Percentiles rank a stretch among this genome's conserved stretches.
Evolutionary conservation across 768 basidiomycete genomes (phyloP).

Genomic region (Obba rivulosa): DNA sequence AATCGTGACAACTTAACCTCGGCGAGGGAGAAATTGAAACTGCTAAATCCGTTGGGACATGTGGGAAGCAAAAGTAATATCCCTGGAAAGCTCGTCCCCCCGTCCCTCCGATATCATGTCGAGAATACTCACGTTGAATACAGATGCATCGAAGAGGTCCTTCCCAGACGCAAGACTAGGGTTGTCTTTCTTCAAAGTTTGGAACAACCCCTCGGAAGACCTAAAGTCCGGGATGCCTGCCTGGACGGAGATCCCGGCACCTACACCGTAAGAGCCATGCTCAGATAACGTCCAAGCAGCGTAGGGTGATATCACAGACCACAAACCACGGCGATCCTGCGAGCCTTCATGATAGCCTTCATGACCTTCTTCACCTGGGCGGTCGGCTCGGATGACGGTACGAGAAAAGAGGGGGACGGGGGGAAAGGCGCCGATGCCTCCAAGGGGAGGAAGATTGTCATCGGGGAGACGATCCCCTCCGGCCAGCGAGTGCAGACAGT

Average conservation of each 20-base stretch:
- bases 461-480: constrained; percentile 17
- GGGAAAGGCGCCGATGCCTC: constrained; percentile 42
- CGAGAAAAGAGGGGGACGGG: constrained; percentile 50
- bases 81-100: too few species aligned
- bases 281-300: constrained; percentile 1
- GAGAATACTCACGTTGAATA: constrained; percentile 64
- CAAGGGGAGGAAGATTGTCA: constrained; percentile 66
- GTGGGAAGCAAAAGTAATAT: too few species aligned
- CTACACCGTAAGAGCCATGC: constrained; percentile 30
- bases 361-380: constrained; percentile 49
- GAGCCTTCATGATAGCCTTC: constrained; percentile 71
- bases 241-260: constrained; percentile 84
- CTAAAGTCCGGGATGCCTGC: constrained; percentile 91
- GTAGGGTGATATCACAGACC: constrained; percentile 42
- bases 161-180: constrained; percentile 71
- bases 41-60: too few species aligned
- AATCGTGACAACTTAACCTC: too few species aligned
- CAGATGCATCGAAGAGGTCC: constrained; percentile 87
- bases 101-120: too few species aligned
- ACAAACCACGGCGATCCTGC: constrained; percentile 79
- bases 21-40: too few species aligned
- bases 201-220: constrained; percentile 76
- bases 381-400: constrained; percentile 37
- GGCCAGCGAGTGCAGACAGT: neutral
- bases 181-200: constrained; percentile 71